phyloP scores from a whole-genome alignment of 345 rosid genomes.

The thale cress (Arabidopsis thaliana) region TAIR10.1 NC_003075.7:18151001-18151500 shows the following conservation, averaged over 20 bases:
- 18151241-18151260: constrained; percentile 20
- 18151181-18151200: constrained; percentile 60
- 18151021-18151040: constrained; percentile 96
- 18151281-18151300: constrained; percentile 50
- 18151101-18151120: constrained; percentile 57
- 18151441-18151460: too few species aligned
- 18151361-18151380: constrained; percentile 72
- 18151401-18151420: constrained; percentile 54
- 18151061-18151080: constrained; percentile 78
- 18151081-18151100: constrained; percentile 43
- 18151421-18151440: constrained; percentile 46
- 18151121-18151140: neutral
- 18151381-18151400: constrained; percentile 71
- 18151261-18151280: constrained; percentile 56
- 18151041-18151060: constrained; percentile 95
- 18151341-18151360: constrained; percentile 44
- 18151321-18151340: constrained; percentile 49
- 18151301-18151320: constrained; percentile 40
- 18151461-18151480: neutral
- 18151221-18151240: constrained; percentile 47
- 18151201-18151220: constrained; percentile 53
- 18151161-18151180: neutral
- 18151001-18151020: constrained; percentile 84
- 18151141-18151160: neutral
- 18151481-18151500: constrained; percentile 43